Evolutionary conservation across 2,329 filamentous ascomycete genomes (phyloP), one percentile per base, ranked within the genome.

Genomic region (Alternaria brassicicola): DNA sequence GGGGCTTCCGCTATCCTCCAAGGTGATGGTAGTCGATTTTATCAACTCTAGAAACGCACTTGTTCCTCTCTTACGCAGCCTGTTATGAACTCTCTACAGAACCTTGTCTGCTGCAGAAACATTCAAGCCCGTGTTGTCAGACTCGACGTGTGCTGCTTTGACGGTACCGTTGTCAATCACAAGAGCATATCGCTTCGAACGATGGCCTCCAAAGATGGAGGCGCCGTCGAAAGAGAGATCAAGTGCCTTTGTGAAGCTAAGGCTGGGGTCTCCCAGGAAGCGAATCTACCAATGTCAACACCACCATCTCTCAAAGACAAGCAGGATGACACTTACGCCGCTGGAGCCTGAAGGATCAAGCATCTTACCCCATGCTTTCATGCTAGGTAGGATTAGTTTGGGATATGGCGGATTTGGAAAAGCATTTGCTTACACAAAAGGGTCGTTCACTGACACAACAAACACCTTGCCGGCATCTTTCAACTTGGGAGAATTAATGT

Each of bases 401-500:
- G 25, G 23, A 35, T 25, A 39, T 23, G 5, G 19, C 6, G 19
- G 19, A 23, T 23, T 3, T 15, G 5, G 9, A 23, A 4, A 39
- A 23, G 36, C 5, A 1, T 13, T 4, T 4, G 6, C 90, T 79
- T 83, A 96, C 91, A 97, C 93, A 76, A 97, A 97, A 19, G 93
- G 87, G 76, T 98, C 94, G 76, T 98, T 98, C 75, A 97, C 93
- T 35, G 91, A 88, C 55, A 98, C 88, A 38, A 98, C 92, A 72
- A 96, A 96, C 43, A 97, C 91, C 71, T 90, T 84, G 47, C 93
- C 93, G 28, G 91, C 92, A 60, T 89, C 83, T 80, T 91, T 91
- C 68, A 96, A 84, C 76, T 89, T 87, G 54, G 89, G 84, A 75
- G 92, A 90, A 73, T 87, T 88, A 78, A 97, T 89, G 80, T 93